Conservation (phyloP, 192 early-diverging fungal genomes). For the Lobosporangium transversale region DNA sequence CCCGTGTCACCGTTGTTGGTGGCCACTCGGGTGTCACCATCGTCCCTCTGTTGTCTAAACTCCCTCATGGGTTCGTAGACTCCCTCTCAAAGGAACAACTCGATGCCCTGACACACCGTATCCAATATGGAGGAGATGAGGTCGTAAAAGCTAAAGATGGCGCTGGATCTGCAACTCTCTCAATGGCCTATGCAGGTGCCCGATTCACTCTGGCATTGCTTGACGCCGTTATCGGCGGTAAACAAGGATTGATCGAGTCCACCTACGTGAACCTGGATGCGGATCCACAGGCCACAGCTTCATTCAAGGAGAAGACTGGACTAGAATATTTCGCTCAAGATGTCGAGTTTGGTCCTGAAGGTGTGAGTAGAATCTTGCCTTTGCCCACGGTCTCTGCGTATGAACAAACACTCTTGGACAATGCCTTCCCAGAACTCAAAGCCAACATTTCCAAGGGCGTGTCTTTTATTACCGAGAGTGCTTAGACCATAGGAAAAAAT, state of each 20-base stretch:
- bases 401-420: constrained; percentile 81
- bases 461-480: constrained; percentile 66
- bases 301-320: constrained; percentile 27
- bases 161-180: constrained; percentile 85
- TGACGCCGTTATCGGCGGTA: constrained; percentile 68
- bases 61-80: constrained; percentile 56
- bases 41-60: constrained; percentile 85
- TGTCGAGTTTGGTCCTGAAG: constrained; percentile 77
- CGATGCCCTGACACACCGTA: constrained; percentile 88
- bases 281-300: constrained; percentile 31
- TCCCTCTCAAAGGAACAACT: constrained; percentile 81
- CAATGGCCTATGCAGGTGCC: constrained; percentile 86
- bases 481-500: no score
- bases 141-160: constrained; percentile 96
- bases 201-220: constrained; percentile 87
- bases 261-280: constrained; percentile 78
- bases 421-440: constrained; percentile 83
- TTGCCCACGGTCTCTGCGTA: constrained; percentile 74
- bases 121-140: constrained; percentile 97
- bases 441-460: constrained; percentile 90
- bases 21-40: constrained; percentile 97
- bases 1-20: constrained; percentile 85
- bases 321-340: constrained; percentile 79
- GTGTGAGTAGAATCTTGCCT: constrained; percentile 84
- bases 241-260: constrained; percentile 84